Evolutionary conservation across 1,139 yeast genomes (phyloP).

Genomic region (Taiozyma sp.): DNA sequence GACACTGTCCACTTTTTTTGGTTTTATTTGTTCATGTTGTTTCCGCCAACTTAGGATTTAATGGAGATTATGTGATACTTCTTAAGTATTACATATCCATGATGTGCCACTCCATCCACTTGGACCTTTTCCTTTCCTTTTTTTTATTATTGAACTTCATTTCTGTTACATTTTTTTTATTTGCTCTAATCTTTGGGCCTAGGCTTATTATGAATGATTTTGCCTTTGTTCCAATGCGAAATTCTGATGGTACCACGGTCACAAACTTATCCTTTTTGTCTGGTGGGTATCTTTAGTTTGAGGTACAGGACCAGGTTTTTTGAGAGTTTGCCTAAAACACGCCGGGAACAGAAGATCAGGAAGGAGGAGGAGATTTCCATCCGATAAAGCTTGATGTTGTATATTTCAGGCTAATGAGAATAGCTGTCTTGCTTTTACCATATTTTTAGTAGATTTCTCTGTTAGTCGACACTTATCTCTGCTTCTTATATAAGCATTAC

Average conservation of each 20-base stretch:
- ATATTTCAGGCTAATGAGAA: background rate
- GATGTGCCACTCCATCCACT: background rate
- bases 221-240: background rate
- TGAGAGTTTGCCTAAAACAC: background rate
- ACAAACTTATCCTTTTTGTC: background rate
- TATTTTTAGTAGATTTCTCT: background rate
- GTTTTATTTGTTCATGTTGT: background rate
- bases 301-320: background rate
- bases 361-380: background rate
- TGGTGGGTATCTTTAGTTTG: background rate
- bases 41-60: no score
- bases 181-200: background rate
- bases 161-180: background rate
- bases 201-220: background rate
- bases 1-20: background rate
- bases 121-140: background rate
- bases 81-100: background rate
- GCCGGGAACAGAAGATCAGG: no score
- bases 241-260: background rate
- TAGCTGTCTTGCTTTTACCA: background rate
- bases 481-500: background rate
- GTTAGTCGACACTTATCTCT: background rate
- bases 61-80: background rate
- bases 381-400: background rate
- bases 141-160: background rate